Evolutionary conservation across 2,329 filamentous ascomycete species (phyloP), one percentile per base, ranked within the genome.

Genomic region (Chrysoporthe cubensis): DNA sequence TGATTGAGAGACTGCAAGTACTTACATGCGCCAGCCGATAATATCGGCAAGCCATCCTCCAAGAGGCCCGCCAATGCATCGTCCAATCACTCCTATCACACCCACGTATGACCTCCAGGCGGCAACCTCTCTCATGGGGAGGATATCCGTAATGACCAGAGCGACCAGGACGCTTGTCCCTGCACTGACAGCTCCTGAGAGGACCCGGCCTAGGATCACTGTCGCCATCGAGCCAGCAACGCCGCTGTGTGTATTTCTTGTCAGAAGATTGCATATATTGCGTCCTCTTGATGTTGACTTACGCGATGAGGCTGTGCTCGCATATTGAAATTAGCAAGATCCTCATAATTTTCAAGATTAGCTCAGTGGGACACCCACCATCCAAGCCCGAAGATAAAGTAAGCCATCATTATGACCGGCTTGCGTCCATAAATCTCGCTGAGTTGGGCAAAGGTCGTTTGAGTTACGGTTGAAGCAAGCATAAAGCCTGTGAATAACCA

Each of bases 1-100:
- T 18, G 7, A 16, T 14, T 5, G 26, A 16, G 42, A 50, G 26
- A 56, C 2, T 13, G 21, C 18, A 42, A 48, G 14, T 32, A 74
- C 78, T 70, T 71, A 87, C 88, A 88, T 90, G 76, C 89, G 79
- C 89, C 89, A 91, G 18, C 89, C 89, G 14, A 91, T 81, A 0
- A 83, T 82, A 70, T 91, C 87, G 1, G 87, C 85, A 1, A 91
- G 75, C 73, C 82, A 85, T 2, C 89, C 89, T 1, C 89, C 89
- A 0, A 90, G 66, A 3, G 84, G 85, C 0, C 84, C 85, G 1
- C 85, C 85, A 0, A 86, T 72, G 57, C 83, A 85, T 46, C 85
- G 78, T 2, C 84, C 85, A 2, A 80, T 78, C 0, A 85, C 86
- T 13, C 83, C 80, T 13, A 83, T 80, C 0, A 87, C 78, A 56